A percentile compares a stretch with the other conserved stretches of the same genome.
Evolutionary conservation across 495 filamentous ascomycete genomes (phyloP).

Genomic region (Staphylotrichum longicolle): DNA sequence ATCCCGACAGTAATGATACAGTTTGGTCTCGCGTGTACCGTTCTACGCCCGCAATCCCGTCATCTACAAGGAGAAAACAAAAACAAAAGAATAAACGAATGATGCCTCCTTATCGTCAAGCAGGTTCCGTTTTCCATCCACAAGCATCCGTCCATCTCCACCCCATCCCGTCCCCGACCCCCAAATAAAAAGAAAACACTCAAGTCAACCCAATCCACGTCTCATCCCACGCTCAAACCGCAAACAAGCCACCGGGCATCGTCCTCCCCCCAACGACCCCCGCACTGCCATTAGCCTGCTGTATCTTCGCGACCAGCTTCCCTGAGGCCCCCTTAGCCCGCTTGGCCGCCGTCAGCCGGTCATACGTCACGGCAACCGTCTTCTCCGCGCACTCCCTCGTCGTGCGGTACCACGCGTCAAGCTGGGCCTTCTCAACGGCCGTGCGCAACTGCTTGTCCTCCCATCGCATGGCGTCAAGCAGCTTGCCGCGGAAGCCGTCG

Average conservation of each 20-base stretch:
- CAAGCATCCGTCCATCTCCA: neutral
- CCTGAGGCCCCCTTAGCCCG: neutral
- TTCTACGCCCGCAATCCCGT: conserved; percentile 8
- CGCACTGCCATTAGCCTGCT: neutral
- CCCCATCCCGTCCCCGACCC: neutral
- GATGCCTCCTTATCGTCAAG: no score
- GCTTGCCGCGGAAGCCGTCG: conserved; percentile 48
- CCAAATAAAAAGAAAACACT: neutral
- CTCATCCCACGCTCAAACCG: neutral
- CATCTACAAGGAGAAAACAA: conserved; percentile 10
- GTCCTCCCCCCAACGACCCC: neutral
- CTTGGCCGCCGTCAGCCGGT: conserved; percentile 13
- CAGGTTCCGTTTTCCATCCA: neutral
- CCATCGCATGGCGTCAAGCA: conserved; percentile 52
- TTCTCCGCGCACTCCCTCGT: conserved; percentile 33
- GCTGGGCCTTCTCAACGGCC: conserved; percentile 56
- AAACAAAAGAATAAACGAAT: no score
- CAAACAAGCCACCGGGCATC: conserved; percentile 17
- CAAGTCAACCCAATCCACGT: neutral
- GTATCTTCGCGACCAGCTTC: neutral
- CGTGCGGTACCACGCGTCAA: conserved; percentile 56
- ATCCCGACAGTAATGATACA: conserved; percentile 17
- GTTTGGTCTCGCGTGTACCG: conserved; percentile 10
- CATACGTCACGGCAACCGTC: conserved; percentile 25
- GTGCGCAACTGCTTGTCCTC: conserved; percentile 53